Percentiles rank a stretch among this genome's conserved stretches.
These are phyloP conservation scores for Suhomyces canberraensis DNA, from an alignment of 805 yeast species.

Conservation along the genomic window DNA sequence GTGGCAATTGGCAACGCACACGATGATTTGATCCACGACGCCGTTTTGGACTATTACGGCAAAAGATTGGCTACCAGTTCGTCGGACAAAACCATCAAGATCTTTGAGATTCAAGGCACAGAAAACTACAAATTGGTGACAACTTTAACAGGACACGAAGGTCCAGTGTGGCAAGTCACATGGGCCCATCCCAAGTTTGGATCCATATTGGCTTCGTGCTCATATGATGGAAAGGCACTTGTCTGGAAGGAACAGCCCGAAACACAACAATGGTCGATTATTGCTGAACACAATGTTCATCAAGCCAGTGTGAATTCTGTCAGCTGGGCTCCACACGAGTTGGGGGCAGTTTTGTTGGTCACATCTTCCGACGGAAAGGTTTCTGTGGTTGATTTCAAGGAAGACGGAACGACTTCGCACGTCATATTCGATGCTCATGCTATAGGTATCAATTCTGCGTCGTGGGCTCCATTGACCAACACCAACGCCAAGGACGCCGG, in stretches of 20 bases:
- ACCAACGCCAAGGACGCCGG: slow-evolving; percentile 25
- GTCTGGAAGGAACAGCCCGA: slow-evolving; percentile 88
- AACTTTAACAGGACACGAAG: slow-evolving; percentile 90
- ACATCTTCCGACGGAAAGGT: slow-evolving; percentile 92
- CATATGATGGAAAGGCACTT: slow-evolving; percentile 91
- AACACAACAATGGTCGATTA: slow-evolving; percentile 79
- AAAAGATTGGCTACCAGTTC: slow-evolving; percentile 94
- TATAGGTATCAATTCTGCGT: slow-evolving; percentile 90
- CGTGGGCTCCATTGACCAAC: slow-evolving; percentile 77
- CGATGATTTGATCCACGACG: slow-evolving; percentile 92
- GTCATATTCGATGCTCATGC: slow-evolving; percentile 76
- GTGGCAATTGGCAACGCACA: slow-evolving; percentile 89
- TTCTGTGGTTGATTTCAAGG: slow-evolving; percentile 86
- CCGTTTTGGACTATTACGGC: slow-evolving; percentile 95
- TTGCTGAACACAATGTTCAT: slow-evolving; percentile 84
- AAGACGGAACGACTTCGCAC: slow-evolving; percentile 76
- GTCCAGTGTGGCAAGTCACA: slow-evolving; percentile 97
- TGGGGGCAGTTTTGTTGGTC: slow-evolving; percentile 87
- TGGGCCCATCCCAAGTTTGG: slow-evolving; percentile 99
- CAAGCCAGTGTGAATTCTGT: slow-evolving; percentile 94
- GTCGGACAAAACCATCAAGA: slow-evolving; percentile 91
- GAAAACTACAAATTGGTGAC: slow-evolving; percentile 78
- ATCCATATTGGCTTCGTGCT: slow-evolving; percentile 87
- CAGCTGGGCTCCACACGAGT: slow-evolving; percentile 96
- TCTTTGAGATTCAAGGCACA: slow-evolving; percentile 82